Base-by-base conservation (phyloP, 768 basidiomycete species). In the Termitomyces sp. region DNA sequence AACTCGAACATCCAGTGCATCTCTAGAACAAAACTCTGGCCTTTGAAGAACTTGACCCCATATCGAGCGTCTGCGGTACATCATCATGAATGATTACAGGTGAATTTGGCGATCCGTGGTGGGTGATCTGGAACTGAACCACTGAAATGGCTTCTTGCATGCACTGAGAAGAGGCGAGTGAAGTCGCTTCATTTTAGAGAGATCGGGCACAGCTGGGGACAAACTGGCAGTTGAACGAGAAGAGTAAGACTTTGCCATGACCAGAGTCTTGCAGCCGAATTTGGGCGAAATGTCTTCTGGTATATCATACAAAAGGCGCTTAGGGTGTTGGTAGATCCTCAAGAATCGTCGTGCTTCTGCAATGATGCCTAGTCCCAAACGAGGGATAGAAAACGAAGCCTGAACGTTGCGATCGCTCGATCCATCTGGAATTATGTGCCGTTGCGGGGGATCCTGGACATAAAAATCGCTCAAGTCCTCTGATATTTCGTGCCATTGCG, bases 211-310 rank as follows among this genome's bases (percentile, higher is more conserved):
- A 25, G 14, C 43, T 27, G 27, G 34, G 14, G 37, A 21, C 9
- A 45, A 14, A 25, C 52, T 16, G 19, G 7, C 30, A 41, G 28
- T 16, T 34, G 40, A 35, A 19, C 8, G 5, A n/a, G 49, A 40
- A 25, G 50, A 52, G 48, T 25, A 23, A 12, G 46, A 21, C 30
- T 45, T 35, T 40, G 40, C 28, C 14, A 51, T 39, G 17, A 34
- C 27, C 10, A 47, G 23, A 11, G 45, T 39, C 35, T 52, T 59
- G 19, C 28, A 41, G 9, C 41, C 43, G 46, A 52, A 27, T 40
- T 44, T 51, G 9, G 63, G 64, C 34, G 58, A 60, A 17, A 61
- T 28, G 28, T 54, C 40, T 52, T 65, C 59, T 2, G 59, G 57
- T 9, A 63, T 60, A 25, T 60, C 54, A 39, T 63, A 58, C 48